Evolutionary conservation across 1,284 basidiomycete genomes (phyloP), one percentile per base, ranked within the genome.

Genomic region (Pseudozyma tsukubaensis): DNA sequence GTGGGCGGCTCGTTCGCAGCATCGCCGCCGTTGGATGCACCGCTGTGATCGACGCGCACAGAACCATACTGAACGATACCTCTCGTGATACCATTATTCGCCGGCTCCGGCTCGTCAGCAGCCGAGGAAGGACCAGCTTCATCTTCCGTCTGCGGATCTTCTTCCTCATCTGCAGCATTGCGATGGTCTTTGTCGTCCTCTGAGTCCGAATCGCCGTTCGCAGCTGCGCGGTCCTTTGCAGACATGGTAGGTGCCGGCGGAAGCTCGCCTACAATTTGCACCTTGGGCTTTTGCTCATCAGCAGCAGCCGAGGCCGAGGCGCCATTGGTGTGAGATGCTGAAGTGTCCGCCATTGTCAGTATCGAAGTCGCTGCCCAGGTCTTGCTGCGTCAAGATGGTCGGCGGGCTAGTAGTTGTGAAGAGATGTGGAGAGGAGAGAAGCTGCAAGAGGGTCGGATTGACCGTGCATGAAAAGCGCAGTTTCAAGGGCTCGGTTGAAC

Each of bases 71-170:
- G 73, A 4, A 58, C 59, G 3, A 67, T 59, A 16, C 63, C 68
- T 1, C 67, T 54, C 6, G 67, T 69, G 56, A 69, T 66, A 13
- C 66, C 66, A 34, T 59, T 70, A 45, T 66, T 62, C 3, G 56
- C 53, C 1, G 54, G 56, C 34, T 74, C 67, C 2, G 62, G 32
- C 16, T 63, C 29, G 12, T 56, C 53, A 9, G 54, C 59, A 14
- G 61, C 63, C 8, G 54, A 64, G 6, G 59, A 66, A 1, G 64
- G 61, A 2, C 61, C 66, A 6, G 59, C 77, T 19, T 78, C 77
- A 32, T 79, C 77, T 24, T 73, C 70, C 1, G 72, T 73, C 24
- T 66, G 71, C 0, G 60, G 64, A 21, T 77, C 77, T 1, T 77
- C 58, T 6, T 60, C 57, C 5, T 63, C 52, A 8, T 59, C 61